phyloP scores from a whole-genome alignment of 2,329 filamentous ascomycete genomes.

The Colletotrichum eremochloae region DNA sequence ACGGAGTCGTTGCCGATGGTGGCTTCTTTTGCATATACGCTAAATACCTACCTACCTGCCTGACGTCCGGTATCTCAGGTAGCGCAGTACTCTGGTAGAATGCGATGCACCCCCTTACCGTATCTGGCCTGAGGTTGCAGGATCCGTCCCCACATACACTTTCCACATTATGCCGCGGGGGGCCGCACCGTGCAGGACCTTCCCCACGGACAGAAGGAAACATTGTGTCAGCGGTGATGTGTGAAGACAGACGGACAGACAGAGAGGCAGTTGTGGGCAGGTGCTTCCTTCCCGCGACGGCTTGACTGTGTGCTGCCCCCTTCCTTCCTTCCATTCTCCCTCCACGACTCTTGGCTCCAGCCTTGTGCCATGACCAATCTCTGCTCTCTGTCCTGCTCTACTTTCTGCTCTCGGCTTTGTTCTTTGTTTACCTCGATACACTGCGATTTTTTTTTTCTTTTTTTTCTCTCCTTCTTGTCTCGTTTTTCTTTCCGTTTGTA shows the following conservation, averaged over 20 bases:
- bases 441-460: not conserved
- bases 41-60: not conserved
- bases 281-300: not conserved
- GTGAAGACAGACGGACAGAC: not conserved
- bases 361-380: not conserved
- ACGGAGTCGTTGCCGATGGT: conserved; percentile 10
- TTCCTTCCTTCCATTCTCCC: not conserved
- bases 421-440: not conserved
- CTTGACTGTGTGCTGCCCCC: not conserved
- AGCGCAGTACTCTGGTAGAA: too few species aligned
- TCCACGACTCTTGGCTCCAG: not conserved
- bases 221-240: not conserved
- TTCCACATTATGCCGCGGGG: not conserved
- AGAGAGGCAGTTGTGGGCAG: not conserved
- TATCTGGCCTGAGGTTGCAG: conserved; percentile 2
- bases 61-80: too few species aligned
- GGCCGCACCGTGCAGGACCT: not conserved
- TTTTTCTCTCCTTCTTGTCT: not conserved
- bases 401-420: not conserved
- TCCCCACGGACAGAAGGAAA: not conserved
- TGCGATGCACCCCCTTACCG: not conserved
- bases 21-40: not conserved
- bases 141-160: too few species aligned
- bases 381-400: conserved; percentile 4
- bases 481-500: not conserved